Percentiles rank a stretch among this genome's conserved stretches.
Conservation (phyloP, 139 green algal species). For the Coelastrella sp. region DNA sequence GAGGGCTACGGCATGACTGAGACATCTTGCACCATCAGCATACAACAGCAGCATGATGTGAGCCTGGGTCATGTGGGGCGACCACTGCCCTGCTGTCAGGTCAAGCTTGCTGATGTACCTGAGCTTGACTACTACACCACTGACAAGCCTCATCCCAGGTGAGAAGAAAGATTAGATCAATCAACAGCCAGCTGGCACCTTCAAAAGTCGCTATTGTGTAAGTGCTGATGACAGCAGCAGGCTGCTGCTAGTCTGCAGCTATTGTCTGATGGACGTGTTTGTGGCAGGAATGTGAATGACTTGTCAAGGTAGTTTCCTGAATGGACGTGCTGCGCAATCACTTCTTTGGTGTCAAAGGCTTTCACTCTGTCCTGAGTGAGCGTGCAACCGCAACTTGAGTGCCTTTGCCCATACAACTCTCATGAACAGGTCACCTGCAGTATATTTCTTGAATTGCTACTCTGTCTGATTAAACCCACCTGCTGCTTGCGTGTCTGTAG, state of each 20-base stretch:
- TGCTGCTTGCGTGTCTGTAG: slow-evolving; percentile 44
- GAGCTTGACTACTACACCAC: slow-evolving; percentile 95
- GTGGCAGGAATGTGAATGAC: no score
- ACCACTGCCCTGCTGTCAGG: slow-evolving; percentile 84
- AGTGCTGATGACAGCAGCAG: not conserved
- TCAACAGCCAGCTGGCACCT: no score
- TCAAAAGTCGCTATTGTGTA: not conserved
- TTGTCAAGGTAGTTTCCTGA: not conserved
- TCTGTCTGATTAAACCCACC: not conserved
- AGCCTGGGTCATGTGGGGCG: slow-evolving; percentile 85
- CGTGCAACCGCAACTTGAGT: no score
- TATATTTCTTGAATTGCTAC: no score
- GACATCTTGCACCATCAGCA: slow-evolving; percentile 85
- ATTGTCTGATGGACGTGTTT: not conserved
- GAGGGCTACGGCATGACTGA: slow-evolving; percentile 83
- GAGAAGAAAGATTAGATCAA: slow-evolving; percentile 20
- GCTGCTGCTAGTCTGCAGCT: not conserved
- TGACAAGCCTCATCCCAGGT: slow-evolving; percentile 87
- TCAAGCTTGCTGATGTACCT: slow-evolving; percentile 95
- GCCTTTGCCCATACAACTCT: no score
- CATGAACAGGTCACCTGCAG: no score
- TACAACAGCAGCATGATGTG: slow-evolving; percentile 73
- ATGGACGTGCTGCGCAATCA: no score
- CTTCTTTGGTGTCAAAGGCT: no score
- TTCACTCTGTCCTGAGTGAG: no score